These are phyloP conservation scores for Hygrocybe punicea DNA, from an alignment of 768 basidiomycete species.

Conservation along the genomic window DNA sequence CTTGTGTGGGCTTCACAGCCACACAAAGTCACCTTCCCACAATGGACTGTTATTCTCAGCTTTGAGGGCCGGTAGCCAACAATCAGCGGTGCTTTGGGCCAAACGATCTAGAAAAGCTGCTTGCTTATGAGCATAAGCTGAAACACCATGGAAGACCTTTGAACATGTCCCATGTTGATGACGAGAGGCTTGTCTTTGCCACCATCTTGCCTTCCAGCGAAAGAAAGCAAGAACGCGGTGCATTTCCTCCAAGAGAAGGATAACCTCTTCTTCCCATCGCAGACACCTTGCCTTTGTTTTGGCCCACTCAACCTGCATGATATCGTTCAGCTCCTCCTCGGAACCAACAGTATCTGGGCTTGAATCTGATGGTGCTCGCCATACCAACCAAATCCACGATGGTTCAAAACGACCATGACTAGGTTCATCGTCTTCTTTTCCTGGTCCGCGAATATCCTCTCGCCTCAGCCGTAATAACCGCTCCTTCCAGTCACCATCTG, in stretches of 20 bases:
- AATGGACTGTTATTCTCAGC: too few species aligned
- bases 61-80: too few species aligned
- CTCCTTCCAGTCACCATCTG: conserved; percentile 14
- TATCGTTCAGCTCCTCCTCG: too few species aligned
- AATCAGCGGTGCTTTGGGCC: too few species aligned
- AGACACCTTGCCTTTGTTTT: conserved; percentile 11
- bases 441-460: conserved; percentile 17
- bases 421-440: conserved; percentile 7
- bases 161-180: not conserved
- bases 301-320: conserved; percentile 11
- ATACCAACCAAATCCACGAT: conserved; percentile 15
- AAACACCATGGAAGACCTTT: too few species aligned
- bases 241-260: conserved; percentile 2
- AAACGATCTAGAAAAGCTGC: too few species aligned
- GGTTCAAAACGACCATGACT: conserved; percentile 4
- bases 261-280: conserved; percentile 5
- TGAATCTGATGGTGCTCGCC: too few species aligned
- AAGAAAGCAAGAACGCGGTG: conserved; percentile 3
- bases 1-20: too few species aligned
- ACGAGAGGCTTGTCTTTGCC: not conserved
- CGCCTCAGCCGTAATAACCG: not conserved
- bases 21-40: too few species aligned
- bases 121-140: too few species aligned
- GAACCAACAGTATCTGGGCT: too few species aligned
- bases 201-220: not conserved